These are phyloP conservation scores for Cytospora paraplurivora DNA, from an alignment of 2,329 filamentous ascomycete species.

Conservation along the genomic window DNA sequence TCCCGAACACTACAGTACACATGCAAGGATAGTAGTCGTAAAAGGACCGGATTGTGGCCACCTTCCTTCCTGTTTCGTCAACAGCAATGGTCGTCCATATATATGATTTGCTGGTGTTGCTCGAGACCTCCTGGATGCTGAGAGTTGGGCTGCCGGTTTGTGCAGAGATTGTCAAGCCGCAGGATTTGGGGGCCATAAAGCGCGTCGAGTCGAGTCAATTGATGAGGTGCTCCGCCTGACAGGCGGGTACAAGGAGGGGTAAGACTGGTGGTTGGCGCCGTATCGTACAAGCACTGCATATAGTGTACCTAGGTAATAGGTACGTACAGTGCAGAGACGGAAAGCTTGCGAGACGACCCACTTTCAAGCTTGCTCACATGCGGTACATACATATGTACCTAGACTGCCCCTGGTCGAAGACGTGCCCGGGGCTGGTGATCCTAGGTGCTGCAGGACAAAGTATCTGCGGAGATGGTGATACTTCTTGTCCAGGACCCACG, in stretches of 20 bases:
- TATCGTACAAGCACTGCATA: background rate
- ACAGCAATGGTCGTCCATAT: slow-evolving; percentile 10
- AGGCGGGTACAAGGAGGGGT: slow-evolving; percentile 16
- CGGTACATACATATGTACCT: slow-evolving; percentile 5
- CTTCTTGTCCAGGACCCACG: background rate
- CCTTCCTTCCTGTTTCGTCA: slow-evolving; percentile 28
- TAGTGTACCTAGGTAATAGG: too few species aligned
- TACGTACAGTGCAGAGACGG: slow-evolving; percentile 21
- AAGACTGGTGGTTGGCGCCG: background rate
- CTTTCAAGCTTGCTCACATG: slow-evolving; percentile 9
- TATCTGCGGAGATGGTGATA: background rate
- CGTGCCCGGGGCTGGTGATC: background rate
- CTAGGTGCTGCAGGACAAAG: background rate
- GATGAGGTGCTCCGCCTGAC: slow-evolving; percentile 21
- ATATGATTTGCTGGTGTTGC: slow-evolving; percentile 18
- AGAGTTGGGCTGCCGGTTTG: slow-evolving; percentile 8
- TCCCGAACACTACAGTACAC: background rate
- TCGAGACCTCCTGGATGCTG: background rate
- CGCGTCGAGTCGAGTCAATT: slow-evolving; percentile 14
- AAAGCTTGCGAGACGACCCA: slow-evolving; percentile 22
- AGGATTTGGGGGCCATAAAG: slow-evolving; percentile 12
- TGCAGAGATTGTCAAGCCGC: background rate
- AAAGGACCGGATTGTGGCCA: slow-evolving; percentile 15
- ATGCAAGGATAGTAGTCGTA: slow-evolving; percentile 16
- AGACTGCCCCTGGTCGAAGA: background rate